Conservation (phyloP, 441 rosid genomes). For the Macaranga tanarius region DNA sequence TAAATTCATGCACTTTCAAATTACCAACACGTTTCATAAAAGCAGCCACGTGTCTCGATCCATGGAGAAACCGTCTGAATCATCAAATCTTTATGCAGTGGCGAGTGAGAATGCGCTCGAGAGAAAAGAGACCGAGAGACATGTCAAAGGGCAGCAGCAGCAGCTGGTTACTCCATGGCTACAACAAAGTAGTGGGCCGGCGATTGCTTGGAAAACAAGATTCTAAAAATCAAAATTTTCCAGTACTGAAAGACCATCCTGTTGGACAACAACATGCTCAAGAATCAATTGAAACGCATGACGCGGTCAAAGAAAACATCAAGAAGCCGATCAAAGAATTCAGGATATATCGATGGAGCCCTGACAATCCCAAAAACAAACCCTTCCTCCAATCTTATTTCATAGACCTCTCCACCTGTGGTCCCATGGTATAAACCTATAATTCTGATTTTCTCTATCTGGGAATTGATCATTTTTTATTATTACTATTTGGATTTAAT, state of each 20-base stretch:
- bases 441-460: not conserved
- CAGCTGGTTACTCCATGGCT: conserved; percentile 32
- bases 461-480: no score
- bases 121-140: not conserved
- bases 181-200: conserved; percentile 16
- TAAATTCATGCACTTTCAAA: conserved; percentile 7
- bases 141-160: conserved; percentile 28
- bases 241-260: conserved; percentile 48
- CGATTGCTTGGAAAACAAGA: conserved; percentile 16
- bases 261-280: conserved; percentile 48
- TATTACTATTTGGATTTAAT: no score
- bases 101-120: no score
- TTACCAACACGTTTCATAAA: conserved; percentile 14
- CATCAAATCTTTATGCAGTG: not conserved
- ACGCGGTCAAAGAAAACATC: conserved; percentile 19
- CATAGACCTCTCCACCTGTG: conserved; percentile 57
- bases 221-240: conserved; percentile 33
- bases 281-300: conserved; percentile 35
- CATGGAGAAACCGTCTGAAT: not conserved
- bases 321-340: conserved; percentile 52
- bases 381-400: conserved; percentile 56
- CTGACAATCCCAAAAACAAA: conserved; percentile 42
- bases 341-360: conserved; percentile 57
- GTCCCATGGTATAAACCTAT: conserved; percentile 45
- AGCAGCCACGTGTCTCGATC: conserved; percentile 18